A percentile compares a stretch with the other conserved stretches of the same genome.
These are phyloP conservation scores for Penicillium cataractarum DNA, from an alignment of 495 filamentous ascomycete species.

Conservation along the genomic window DNA sequence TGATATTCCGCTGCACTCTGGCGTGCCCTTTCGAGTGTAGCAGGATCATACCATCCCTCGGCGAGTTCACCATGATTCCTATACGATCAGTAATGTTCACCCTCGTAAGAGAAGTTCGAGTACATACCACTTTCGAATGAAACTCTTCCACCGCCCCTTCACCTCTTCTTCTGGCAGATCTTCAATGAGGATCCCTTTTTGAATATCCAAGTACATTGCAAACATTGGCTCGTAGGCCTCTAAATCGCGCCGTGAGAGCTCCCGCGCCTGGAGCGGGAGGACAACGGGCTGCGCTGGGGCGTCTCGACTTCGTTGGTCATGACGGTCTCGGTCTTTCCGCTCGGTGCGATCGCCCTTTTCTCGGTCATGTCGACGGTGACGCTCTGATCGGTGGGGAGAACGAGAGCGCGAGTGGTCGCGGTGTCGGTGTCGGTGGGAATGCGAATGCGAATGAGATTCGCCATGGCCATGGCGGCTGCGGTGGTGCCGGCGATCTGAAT, in stretches of 20 bases:
- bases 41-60: constrained; percentile 91
- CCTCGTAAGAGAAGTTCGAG: not conserved
- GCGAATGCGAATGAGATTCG: constrained; percentile 28
- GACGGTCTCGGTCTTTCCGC: constrained; percentile 15
- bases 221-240: constrained; percentile 70
- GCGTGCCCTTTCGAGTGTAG: constrained; percentile 57
- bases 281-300: constrained; percentile 28
- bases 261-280: constrained; percentile 69
- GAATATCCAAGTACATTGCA: constrained; percentile 84
- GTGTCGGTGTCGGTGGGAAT: constrained; percentile 28
- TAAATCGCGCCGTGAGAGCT: constrained; percentile 68
- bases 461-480: constrained; percentile 24
- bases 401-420: constrained; percentile 32
- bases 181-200: constrained; percentile 71
- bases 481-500: constrained; percentile 26
- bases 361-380: constrained; percentile 20
- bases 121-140: constrained; percentile 80
- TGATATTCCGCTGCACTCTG: constrained; percentile 20
- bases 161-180: constrained; percentile 69
- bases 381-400: constrained; percentile 35
- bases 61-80: constrained; percentile 93
- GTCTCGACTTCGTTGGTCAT: constrained; percentile 15
- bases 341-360: constrained; percentile 4
- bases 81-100: constrained; percentile 2
- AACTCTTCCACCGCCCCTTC: constrained; percentile 91